Conservation (phyloP, 2,329 filamentous ascomycete genomes). For the Didymella lethalis region DNA sequence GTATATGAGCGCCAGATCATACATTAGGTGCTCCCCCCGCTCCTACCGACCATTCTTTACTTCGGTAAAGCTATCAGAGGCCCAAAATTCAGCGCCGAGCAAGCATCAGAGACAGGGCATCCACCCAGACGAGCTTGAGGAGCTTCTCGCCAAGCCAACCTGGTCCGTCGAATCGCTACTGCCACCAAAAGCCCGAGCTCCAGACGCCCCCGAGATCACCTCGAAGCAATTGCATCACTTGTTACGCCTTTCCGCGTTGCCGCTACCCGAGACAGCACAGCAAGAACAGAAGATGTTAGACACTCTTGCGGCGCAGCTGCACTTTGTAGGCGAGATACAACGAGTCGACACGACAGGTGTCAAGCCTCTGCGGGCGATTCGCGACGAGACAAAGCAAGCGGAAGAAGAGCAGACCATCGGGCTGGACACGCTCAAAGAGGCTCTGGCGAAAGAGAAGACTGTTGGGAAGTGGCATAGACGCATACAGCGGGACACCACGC, state of each 20-base stretch:
- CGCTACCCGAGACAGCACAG: constrained; percentile 67
- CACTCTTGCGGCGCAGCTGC: constrained; percentile 81
- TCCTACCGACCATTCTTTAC: constrained; percentile 20
- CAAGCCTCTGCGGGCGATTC: constrained; percentile 77
- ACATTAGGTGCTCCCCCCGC: constrained; percentile 9
- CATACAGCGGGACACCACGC: constrained; percentile 59
- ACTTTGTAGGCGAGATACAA: constrained; percentile 89
- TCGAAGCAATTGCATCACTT: constrained; percentile 79
- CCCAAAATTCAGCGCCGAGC: background rate
- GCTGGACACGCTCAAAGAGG: constrained; percentile 63
- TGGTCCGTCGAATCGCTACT: constrained; percentile 86
- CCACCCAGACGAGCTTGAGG: constrained; percentile 44
- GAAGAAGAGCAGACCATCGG: constrained; percentile 66
- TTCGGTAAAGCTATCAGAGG: constrained; percentile 4
- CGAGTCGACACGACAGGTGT: constrained; percentile 76
- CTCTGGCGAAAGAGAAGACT: constrained; percentile 67
- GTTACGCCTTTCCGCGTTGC: constrained; percentile 87
- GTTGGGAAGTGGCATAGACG: constrained; percentile 63
- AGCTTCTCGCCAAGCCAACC: constrained; percentile 70
- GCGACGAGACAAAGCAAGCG: constrained; percentile 75
- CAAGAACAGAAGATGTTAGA: constrained; percentile 76
- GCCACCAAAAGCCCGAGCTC: constrained; percentile 53
- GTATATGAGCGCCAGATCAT: constrained; percentile 8
- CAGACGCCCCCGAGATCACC: constrained; percentile 60
- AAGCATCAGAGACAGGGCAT: constrained; percentile 25